phyloP scores from a whole-genome alignment of 2,329 filamentous ascomycete species.

The Scopulariopsis brevicaulis region DNA sequence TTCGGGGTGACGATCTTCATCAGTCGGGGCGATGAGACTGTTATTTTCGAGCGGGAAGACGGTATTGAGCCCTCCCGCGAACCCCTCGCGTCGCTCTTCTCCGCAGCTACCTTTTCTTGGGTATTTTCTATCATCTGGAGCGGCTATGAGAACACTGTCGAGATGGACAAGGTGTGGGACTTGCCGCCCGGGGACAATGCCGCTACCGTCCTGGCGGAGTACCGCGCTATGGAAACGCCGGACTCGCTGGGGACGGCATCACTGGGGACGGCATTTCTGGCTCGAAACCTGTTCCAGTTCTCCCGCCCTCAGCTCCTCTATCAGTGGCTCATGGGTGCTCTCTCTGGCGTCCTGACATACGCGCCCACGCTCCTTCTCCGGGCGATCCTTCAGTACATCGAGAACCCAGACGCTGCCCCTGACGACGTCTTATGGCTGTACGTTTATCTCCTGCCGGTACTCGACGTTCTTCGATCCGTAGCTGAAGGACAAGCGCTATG shows the following conservation, averaged over 20 bases:
- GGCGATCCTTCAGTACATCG: conserved; percentile 88
- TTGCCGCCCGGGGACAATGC: conserved; percentile 81
- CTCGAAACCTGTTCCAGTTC: conserved; percentile 71
- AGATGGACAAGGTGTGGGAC: conserved; percentile 86
- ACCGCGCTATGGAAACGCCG: conserved; percentile 77
- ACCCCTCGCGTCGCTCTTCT: conserved; percentile 78
- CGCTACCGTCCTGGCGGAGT: conserved; percentile 65
- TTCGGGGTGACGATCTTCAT: conserved; percentile 68
- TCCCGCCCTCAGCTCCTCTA: conserved; percentile 67
- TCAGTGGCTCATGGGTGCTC: conserved; percentile 69
- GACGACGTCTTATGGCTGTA: conserved; percentile 90
- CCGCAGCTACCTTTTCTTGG: conserved; percentile 81
- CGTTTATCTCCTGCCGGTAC: conserved; percentile 77
- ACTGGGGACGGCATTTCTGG: no score
- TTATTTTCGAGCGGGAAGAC: conserved; percentile 80
- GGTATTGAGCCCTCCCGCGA: conserved; percentile 80
- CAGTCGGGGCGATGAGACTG: conserved; percentile 82
- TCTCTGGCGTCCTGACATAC: conserved; percentile 78
- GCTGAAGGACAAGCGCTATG: conserved; percentile 80
- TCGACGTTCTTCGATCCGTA: conserved; percentile 71
- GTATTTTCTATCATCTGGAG: conserved; percentile 81
- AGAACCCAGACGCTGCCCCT: conserved; percentile 64
- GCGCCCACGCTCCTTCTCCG: conserved; percentile 83
- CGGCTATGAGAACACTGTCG: conserved; percentile 75
- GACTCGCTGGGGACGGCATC: no score